Percentiles rank a stretch among this genome's conserved stretches.
Evolutionary conservation across 2,329 filamentous ascomycete genomes (phyloP).

Genomic region (Scedosporium dehoogii): DNA sequence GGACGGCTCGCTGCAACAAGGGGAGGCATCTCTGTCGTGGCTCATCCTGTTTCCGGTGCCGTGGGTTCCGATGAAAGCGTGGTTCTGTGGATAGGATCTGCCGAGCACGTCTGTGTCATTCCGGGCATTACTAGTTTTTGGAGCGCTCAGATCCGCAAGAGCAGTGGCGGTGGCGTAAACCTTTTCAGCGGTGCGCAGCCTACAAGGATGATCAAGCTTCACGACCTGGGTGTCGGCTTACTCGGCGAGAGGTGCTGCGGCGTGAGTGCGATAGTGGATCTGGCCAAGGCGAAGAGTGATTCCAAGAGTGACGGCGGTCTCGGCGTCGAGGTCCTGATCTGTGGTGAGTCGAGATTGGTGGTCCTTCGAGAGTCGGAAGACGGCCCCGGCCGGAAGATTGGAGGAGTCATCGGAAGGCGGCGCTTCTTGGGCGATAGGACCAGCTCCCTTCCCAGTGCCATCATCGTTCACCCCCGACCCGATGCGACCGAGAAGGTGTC

Average conservation of each 20-base stretch:
- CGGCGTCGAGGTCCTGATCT: slow-evolving; percentile 42
- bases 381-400: slow-evolving; percentile 31
- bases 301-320: slow-evolving; percentile 27
- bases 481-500: slow-evolving; percentile 26
- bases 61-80: slow-evolving; percentile 42
- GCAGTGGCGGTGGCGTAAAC: slow-evolving; percentile 39
- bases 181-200: slow-evolving; percentile 46
- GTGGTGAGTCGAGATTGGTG: slow-evolving; percentile 46
- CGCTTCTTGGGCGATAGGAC: slow-evolving; percentile 18
- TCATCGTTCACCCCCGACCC: slow-evolving; percentile 42
- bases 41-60: slow-evolving; percentile 31
- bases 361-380: slow-evolving; percentile 44
- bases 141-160: slow-evolving; percentile 47
- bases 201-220: slow-evolving; percentile 44
- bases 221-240: slow-evolving; percentile 41
- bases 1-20: slow-evolving; percentile 41
- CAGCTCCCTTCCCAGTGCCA: slow-evolving; percentile 31
- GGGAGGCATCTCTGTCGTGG: slow-evolving; percentile 41
- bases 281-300: slow-evolving; percentile 13
- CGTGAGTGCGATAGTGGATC: slow-evolving; percentile 33
- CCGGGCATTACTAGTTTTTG: slow-evolving; percentile 46
- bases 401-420: slow-evolving; percentile 23
- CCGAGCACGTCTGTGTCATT: slow-evolving; percentile 47
- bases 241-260: slow-evolving; percentile 48
- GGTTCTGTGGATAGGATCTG: slow-evolving; percentile 45